phyloP scores from a whole-genome alignment of 1,284 basidiomycete genomes.

The Trichosporon sp. region DNA sequence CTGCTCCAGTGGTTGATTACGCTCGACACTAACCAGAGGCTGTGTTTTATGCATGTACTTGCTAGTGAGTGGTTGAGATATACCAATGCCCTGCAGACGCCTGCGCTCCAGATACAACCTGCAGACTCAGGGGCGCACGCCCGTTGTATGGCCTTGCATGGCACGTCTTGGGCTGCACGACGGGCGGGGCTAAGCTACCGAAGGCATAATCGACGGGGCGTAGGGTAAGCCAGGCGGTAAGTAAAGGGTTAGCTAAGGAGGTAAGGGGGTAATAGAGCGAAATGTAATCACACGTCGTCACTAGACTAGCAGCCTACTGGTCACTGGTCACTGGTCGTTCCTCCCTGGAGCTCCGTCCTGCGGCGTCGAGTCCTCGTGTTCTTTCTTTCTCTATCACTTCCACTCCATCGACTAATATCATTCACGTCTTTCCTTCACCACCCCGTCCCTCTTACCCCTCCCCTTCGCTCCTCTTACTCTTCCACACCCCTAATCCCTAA shows the following conservation, averaged over 20 bases:
- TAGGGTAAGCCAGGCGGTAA: background rate
- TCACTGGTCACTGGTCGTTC: background rate
- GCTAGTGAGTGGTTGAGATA: too few species aligned
- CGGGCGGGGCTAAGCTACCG: background rate
- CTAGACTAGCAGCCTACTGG: background rate
- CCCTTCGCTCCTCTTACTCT: background rate
- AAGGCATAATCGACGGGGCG: background rate
- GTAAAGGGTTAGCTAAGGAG: background rate
- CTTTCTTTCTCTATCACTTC: slow-evolving; percentile 15
- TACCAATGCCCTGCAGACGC: too few species aligned
- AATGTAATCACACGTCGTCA: slow-evolving; percentile 1
- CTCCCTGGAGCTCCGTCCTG: too few species aligned
- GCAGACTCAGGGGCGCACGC: background rate
- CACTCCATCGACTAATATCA: slow-evolving; percentile 8
- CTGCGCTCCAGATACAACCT: too few species aligned
- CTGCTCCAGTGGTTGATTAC: background rate
- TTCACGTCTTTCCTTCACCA: slow-evolving; percentile 1
- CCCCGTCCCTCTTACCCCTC: background rate
- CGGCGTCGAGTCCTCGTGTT: background rate
- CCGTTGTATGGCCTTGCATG: background rate
- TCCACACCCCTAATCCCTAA: slow-evolving; percentile 8
- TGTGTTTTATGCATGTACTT: background rate
- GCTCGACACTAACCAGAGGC: background rate
- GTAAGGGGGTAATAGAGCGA: background rate
- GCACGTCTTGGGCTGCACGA: background rate